A percentile compares a stretch with the other conserved stretches of the same genome.
Conservation (phyloP, 2,329 filamentous ascomycete species). For the Pseudocercospora fijiensis region DNA sequence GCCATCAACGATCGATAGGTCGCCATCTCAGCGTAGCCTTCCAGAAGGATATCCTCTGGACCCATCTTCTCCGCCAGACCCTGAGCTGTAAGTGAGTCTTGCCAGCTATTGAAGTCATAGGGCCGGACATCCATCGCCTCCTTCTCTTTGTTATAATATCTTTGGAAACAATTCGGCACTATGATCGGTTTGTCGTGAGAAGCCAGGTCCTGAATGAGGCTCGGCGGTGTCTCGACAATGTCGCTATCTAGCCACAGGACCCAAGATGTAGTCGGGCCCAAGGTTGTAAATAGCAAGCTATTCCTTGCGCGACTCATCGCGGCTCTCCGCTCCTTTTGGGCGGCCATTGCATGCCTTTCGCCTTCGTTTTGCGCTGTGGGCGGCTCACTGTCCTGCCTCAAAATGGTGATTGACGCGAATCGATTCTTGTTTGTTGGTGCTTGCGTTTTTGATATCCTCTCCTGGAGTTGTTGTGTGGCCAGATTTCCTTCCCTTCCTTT, state of each 20-base stretch:
- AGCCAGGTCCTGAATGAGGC: constrained; percentile 88
- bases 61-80: constrained; percentile 77
- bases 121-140: constrained; percentile 72
- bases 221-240: constrained; percentile 80
- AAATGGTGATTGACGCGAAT: constrained; percentile 90
- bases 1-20: constrained; percentile 93
- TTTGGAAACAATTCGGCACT: constrained; percentile 93
- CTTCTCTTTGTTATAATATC: constrained; percentile 67
- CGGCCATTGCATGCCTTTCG: constrained; percentile 86
- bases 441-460: constrained; percentile 81
- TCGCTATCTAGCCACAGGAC: constrained; percentile 95
- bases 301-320: constrained; percentile 94
- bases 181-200: constrained; percentile 85
- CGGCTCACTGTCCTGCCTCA: constrained; percentile 90
- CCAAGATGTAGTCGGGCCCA: constrained; percentile 90
- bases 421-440: constrained; percentile 75
- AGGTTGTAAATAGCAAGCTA: constrained; percentile 88
- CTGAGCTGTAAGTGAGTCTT: constrained; percentile 78
- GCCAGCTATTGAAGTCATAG: constrained; percentile 98
- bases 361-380: constrained; percentile 78
- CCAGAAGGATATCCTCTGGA: constrained; percentile 85
- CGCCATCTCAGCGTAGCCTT: constrained; percentile 89
- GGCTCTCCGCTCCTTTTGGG: constrained; percentile 81
- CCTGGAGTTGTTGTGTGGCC: constrained; percentile 79
- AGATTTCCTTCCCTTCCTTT: constrained; percentile 89